Base-by-base conservation (phyloP, 169 alveolate species). In the Fabrea salina region DNA sequence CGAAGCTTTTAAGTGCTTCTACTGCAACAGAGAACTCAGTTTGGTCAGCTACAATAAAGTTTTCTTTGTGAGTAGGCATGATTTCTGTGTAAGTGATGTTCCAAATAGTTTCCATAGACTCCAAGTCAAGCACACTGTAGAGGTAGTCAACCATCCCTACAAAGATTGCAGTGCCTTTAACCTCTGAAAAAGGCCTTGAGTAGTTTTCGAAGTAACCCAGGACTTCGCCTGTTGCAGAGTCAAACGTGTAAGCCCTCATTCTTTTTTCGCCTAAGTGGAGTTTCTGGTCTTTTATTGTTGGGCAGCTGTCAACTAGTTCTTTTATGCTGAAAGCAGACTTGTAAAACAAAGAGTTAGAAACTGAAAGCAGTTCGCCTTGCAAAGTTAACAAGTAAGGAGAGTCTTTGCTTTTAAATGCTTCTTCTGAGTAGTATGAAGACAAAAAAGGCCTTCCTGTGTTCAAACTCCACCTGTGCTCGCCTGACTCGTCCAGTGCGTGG, bases 341-440 rank as follows among this genome's bases (percentile, higher is more conserved):
- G 11, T n/a, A 7, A 19, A 54, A 54, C 6, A n/a, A n/a, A 7
- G 39, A 19, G 6, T 54, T 22, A 11, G 22, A 7, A n/a, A 54
- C 13, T n/a, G 8, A 7, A 54, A 54, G 39, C 11, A 54, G 11
- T 54, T 54, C 66, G 11, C 66, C 66, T 54, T 11, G 8, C 6
- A 54, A n/a, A 11, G 66, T 54, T 54, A 33, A 8, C 39, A 54
- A n/a, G 39, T n/a, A 54, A 11, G 66, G 66, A 6, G 66, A 7
- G 25, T 19, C 39, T 11, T 54, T 54, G 11, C 25, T 33, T n/a
- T 54, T 33, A 54, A 54, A 54, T 8, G 66, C 66, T 11, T n/a
- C 8, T n/a, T 54, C 66, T 8, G 66, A 54, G 66, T 54, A 54
- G 22, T 54, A 54, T 8, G 66, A 54, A 54, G 66, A 54, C 25